Evolutionary conservation across 202 grass and related monocot species (phyloP), one percentile per base, ranked within the genome.

Genomic region (Sporobolus alterniflorus): DNA sequence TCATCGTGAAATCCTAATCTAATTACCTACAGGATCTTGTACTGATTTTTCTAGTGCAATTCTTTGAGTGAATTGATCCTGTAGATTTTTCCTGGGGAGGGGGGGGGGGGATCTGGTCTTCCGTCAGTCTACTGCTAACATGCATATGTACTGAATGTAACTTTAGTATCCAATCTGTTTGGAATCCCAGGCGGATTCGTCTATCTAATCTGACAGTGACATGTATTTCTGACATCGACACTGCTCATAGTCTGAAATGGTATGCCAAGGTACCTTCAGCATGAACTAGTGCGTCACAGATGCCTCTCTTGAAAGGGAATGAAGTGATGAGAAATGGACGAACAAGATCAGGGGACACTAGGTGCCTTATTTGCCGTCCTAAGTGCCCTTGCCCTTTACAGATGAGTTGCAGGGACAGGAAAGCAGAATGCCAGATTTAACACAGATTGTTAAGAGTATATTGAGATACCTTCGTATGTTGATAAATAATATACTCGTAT

Each of bases 61-160:
- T 87, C 70, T 83, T 87, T 70, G 82, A 50, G 77, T 77, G 77
- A 46, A 25, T 85, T 13, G 67, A n/a, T 89, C 3, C 48, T 40
- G n/a, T 20, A 11, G 18, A 18, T 69, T 49, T 71, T 71, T 39
- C 78, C 30, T 6, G 42, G 42, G 42, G n/a, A n/a, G n/a, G n/a
- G n/a, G n/a, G n/a, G n/a, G n/a, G n/a, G 39, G 39, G 3, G 39
- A 4, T 7, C 24, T 39, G 1, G 57, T 10, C 30, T 50, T 68
- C 21, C 3, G 14, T 24, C 69, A 10, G 25, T 62, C 26, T 60
- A 49, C 51, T 17, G 51, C 75, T 49, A 74, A 79, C 61, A 77
- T 61, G 73, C 28, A 67, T 69, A 20, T 39, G 73, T 67, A 11
- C 3, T 29, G 59, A 40, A 11, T n/a, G n/a, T n/a, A 47, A 59